These are phyloP conservation scores for Pseudocercospora ulei DNA, from an alignment of 2,329 filamentous ascomycete genomes.

Conservation along the genomic window DNA sequence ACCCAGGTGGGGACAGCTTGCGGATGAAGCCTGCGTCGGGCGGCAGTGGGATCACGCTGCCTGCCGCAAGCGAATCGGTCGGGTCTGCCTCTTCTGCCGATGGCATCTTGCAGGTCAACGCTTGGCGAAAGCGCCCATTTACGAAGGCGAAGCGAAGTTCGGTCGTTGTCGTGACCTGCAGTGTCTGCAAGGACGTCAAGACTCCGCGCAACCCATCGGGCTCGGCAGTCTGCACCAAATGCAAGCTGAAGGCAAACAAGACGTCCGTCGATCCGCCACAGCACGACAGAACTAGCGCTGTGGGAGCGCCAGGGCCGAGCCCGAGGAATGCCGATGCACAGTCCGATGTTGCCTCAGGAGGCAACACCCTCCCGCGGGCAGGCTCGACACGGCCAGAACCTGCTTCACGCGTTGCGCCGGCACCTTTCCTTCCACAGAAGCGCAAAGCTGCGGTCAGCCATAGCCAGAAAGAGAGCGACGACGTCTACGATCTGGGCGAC, in stretches of 20 bases:
- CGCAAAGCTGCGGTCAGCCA: neutral
- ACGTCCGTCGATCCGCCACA: too few species aligned
- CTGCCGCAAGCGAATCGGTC: neutral
- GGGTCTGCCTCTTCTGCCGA: conserved; percentile 11
- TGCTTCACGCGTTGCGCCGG: neutral
- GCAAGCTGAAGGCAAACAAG: conserved; percentile 4
- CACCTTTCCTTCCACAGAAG: neutral
- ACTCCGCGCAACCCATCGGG: conserved; percentile 12
- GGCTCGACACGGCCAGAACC: neutral
- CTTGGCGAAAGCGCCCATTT: neutral
- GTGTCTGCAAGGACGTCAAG: conserved; percentile 6
- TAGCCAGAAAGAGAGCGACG: neutral
- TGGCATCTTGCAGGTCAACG: conserved; percentile 9
- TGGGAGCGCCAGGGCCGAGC: too few species aligned
- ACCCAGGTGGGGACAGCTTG: too few species aligned
- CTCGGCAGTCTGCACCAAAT: conserved; percentile 6
- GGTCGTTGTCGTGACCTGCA: conserved; percentile 4
- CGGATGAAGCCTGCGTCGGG: neutral
- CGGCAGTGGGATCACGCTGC: neutral
- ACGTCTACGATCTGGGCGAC: conserved; percentile 21
- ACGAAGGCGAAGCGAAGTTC: conserved; percentile 5
- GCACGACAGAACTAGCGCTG: too few species aligned
- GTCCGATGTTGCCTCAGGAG: neutral
- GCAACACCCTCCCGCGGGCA: neutral
- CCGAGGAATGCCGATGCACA: too few species aligned